Percentiles rank a stretch among this genome's conserved stretches.
phyloP scores from a whole-genome alignment of 768 basidiomycete species.

The Serendipita sp. region DNA sequence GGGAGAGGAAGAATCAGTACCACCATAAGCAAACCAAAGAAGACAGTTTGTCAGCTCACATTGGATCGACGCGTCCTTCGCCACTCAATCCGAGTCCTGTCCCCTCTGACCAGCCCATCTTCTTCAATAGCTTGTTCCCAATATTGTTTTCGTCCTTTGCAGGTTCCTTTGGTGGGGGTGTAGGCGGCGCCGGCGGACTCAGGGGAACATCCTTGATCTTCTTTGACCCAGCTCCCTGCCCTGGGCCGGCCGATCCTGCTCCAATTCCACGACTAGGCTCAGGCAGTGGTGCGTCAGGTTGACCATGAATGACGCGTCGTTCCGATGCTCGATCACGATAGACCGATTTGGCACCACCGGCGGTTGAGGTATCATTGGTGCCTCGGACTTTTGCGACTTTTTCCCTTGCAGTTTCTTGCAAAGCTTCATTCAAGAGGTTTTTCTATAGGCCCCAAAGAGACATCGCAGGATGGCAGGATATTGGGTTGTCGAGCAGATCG shows the following conservation, averaged over 20 bases:
- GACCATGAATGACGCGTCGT: constrained; percentile 78
- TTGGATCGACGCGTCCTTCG: constrained; percentile 76
- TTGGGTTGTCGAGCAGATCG: neutral
- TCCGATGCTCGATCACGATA: constrained; percentile 94
- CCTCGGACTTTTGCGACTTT: constrained; percentile 32
- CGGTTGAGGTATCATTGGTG: constrained; percentile 23
- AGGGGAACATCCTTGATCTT: constrained; percentile 42
- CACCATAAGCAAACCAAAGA: constrained; percentile 1
- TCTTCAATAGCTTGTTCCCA: constrained; percentile 84
- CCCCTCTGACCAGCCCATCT: constrained; percentile 97
- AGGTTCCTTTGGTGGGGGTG: constrained; percentile 48
- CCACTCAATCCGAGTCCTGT: constrained; percentile 69
- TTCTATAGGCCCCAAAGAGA: constrained; percentile 35
- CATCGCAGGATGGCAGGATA: neutral
- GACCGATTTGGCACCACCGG: constrained; percentile 12
- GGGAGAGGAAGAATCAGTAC: constrained; percentile 8
- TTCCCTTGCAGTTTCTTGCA: constrained; percentile 59
- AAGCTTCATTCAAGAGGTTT: constrained; percentile 59
- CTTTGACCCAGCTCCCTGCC: constrained; percentile 18
- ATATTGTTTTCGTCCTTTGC: constrained; percentile 73
- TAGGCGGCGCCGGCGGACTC: constrained; percentile 37
- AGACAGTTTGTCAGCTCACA: constrained; percentile 32
- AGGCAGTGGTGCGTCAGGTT: constrained; percentile 68
- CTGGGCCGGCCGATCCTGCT: neutral
- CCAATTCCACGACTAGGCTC: constrained; percentile 17